Evolutionary conservation across 805 yeast genomes (phyloP).

Genomic region (Metschnikowia hibisci): DNA sequence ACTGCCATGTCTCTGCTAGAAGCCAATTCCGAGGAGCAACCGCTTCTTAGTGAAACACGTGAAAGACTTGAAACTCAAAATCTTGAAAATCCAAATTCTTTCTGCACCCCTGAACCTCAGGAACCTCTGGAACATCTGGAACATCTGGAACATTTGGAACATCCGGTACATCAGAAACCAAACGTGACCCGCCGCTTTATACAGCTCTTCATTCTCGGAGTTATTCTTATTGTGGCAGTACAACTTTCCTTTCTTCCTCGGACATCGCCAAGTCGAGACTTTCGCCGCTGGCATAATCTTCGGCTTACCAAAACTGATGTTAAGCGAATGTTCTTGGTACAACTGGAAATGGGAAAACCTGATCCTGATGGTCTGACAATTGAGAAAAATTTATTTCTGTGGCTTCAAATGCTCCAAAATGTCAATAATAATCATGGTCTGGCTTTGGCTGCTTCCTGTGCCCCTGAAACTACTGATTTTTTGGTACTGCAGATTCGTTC

Average conservation of each 20-base stretch:
- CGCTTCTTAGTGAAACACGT: no score
- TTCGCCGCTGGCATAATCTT: constrained; percentile 67
- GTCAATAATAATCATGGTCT: constrained; percentile 20
- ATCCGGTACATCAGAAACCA: no score
- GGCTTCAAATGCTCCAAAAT: constrained; percentile 27
- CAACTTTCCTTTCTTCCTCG: constrained; percentile 76
- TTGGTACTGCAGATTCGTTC: constrained; percentile 25
- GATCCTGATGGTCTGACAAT: constrained; percentile 17
- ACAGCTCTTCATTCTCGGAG: constrained; percentile 46
- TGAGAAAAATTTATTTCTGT: constrained; percentile 26
- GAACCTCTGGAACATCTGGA: no score
- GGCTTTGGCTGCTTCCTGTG: constrained; percentile 25
- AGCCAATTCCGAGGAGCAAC: no score
- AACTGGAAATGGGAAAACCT: constrained; percentile 15
- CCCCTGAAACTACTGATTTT: constrained; percentile 22
- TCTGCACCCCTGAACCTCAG: background rate
- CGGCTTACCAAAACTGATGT: constrained; percentile 65
- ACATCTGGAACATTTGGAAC: no score
- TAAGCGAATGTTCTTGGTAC: constrained; percentile 53
- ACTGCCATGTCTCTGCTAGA: no score
- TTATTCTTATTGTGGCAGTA: constrained; percentile 50
- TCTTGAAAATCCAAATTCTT: no score
- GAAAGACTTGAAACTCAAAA: no score
- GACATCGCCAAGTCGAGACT: constrained; percentile 78
- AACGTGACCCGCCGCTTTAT: constrained; percentile 29